These are phyloP conservation scores for Allodekkera sacchari DNA, from an alignment of 805 yeast genomes.

Conservation along the genomic window DNA sequence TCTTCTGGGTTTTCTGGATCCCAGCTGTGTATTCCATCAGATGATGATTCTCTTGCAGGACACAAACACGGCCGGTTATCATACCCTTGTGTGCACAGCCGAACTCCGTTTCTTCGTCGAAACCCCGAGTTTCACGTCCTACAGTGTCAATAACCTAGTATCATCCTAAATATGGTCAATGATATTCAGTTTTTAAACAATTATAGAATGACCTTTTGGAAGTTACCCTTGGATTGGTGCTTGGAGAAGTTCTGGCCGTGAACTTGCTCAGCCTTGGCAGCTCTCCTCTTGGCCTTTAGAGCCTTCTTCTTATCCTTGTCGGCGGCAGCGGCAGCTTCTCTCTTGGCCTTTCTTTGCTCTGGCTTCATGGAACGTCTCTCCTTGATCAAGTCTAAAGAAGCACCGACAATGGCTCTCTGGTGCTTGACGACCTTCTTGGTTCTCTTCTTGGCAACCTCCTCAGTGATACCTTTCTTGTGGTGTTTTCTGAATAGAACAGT, in stretches of 20 bases:
- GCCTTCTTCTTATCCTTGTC: conserved; percentile 87
- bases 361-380: conserved; percentile 96
- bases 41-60: too few species aligned
- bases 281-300: conserved; percentile 91
- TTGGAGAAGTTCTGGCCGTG: conserved; percentile 77
- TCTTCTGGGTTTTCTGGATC: too few species aligned
- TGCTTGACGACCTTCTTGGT: conserved; percentile 95
- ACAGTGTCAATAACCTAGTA: too few species aligned
- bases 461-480: conserved; percentile 99
- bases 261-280: conserved; percentile 77
- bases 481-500: conserved; percentile 99
- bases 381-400: conserved; percentile 95
- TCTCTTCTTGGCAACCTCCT: conserved; percentile 96
- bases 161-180: too few species aligned
- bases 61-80: too few species aligned
- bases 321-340: conserved; percentile 79
- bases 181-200: too few species aligned
- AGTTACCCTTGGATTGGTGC: conserved; percentile 97
- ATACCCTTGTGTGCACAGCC: too few species aligned
- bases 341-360: conserved; percentile 95
- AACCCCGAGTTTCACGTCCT: too few species aligned
- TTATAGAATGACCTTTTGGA: conserved; percentile 64
- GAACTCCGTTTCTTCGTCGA: too few species aligned
- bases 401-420: conserved; percentile 99
- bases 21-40: too few species aligned